Conservation (phyloP, 345 rosid species). For the Linum trigynum region DNA sequence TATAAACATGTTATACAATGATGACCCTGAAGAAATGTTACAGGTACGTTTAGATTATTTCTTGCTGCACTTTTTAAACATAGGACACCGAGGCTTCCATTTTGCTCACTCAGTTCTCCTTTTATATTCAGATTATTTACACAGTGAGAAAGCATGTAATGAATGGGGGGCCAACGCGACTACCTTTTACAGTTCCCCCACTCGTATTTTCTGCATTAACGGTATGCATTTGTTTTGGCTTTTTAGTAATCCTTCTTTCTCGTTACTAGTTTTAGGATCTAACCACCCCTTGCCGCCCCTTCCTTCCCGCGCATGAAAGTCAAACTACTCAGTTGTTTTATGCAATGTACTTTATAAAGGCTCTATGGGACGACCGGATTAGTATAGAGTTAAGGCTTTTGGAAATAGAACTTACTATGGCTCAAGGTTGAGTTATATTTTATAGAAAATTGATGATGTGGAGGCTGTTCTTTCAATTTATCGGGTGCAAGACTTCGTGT, state of each 20-base stretch:
- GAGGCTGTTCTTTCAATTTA: not conserved
- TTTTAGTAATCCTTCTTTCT: not conserved
- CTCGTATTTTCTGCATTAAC: constrained; percentile 76
- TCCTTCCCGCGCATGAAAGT: not conserved
- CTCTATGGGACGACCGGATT: not conserved
- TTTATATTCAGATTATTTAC: constrained; percentile 52
- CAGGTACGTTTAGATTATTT: constrained; percentile 42
- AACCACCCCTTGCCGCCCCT: not conserved
- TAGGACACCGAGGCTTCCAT: not conserved
- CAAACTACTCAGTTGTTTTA: not conserved
- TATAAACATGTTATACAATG: constrained; percentile 78
- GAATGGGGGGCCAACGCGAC: constrained; percentile 84
- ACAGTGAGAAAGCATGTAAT: constrained; percentile 71
- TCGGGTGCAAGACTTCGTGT: not conserved
- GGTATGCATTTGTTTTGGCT: constrained; percentile 35
- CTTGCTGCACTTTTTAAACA: not conserved
- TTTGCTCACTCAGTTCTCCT: not conserved
- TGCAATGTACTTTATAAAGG: not conserved
- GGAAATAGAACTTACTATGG: too few species aligned
- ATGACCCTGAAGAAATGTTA: constrained; percentile 91
- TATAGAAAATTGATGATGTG: not conserved
- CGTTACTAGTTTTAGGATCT: not conserved
- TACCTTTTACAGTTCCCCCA: constrained; percentile 88
- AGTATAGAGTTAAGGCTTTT: too few species aligned
- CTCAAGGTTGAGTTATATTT: not conserved